Base-by-base conservation (phyloP, 768 basidiomycete species). In the Russula lepida region DNA sequence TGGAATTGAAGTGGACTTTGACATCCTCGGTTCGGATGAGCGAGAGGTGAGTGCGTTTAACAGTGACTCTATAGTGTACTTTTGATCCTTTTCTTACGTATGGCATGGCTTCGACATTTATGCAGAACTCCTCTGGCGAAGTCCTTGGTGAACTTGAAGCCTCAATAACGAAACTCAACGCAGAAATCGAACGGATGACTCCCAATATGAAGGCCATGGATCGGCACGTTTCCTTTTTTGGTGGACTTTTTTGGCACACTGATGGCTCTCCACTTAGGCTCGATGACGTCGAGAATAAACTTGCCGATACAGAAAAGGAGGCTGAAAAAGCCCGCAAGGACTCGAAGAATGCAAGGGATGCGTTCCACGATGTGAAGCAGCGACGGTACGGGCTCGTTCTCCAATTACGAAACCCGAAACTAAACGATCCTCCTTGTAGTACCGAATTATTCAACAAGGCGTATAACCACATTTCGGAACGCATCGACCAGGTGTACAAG, bases 201-300 rank as follows among this genome's bases (percentile, higher is more conserved):
- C 95, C 95, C 12, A 99, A 98, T 71, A 79, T 98, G 83, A 98
- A 98, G 72, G 95, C 95, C 0, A 89, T 95, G 66, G 94, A 98
- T 65, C 78, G 87, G 88, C 88, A 60, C 21, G 84, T 69, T 35
- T 48, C 35, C n/a, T 30, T 1, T 27, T 8, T 44, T 9, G 15
- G 35, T n/a, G n/a, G 6, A 17, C 64, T 13, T 28, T 44, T 21
- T 25, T 56, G 8, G 2, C 23, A 1, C 15, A 12, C 21, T 39
- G 35, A 56, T 15, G 12, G 21, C 1, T 11, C 28, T 19, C 32
- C 46, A 39, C n/a, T n/a, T 47, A 88, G 91, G 59, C 77, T 94
- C 28, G 92, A 92, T 56, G 86, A 92, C 64, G 89, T 92, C 3
- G 86, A 98, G 71, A 76, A 79, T 2, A 93, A 91, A 68, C 79